Percentiles rank a stretch among this genome's conserved stretches.
These are phyloP conservation scores for Guillardia theta DNA, from an alignment of 78 protist genomes.

Conservation along the genomic window DNA sequence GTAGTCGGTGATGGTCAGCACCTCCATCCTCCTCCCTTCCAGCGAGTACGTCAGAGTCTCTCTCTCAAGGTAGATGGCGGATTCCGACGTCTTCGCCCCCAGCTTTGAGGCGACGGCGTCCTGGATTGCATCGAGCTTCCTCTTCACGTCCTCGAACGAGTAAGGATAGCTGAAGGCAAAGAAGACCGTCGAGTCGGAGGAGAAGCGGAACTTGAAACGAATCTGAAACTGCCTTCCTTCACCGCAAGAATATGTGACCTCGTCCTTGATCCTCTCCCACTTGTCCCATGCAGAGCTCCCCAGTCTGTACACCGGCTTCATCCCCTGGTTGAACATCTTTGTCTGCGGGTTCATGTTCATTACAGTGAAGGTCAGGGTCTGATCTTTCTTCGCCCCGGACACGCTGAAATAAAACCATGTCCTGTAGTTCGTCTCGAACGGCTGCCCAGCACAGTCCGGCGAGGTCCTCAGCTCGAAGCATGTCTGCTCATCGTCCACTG, in stretches of 20 bases:
- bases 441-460: conserved; percentile 37
- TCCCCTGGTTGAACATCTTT: conserved; percentile 25
- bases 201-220: not conserved
- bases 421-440: not conserved
- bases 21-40: conserved; percentile 40
- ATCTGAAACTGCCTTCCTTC: conserved; percentile 13
- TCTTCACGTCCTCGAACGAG: not conserved
- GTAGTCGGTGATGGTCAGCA: conserved; percentile 11
- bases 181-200: not conserved
- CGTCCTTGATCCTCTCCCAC: not conserved
- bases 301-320: conserved; percentile 17
- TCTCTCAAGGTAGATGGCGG: not conserved
- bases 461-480: not conserved
- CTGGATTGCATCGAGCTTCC: not conserved
- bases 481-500: not conserved
- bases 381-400: not conserved
- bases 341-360: conserved; percentile 38
- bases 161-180: conserved; percentile 56
- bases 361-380: not conserved
- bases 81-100: not conserved
- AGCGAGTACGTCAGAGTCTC: conserved; percentile 36
- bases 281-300: not conserved
- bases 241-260: not conserved
- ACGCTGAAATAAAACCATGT: conserved; percentile 40
- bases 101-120: not conserved